Conservation (phyloP, 2,329 filamentous ascomycete species). For the Pseudomassariella vexata region DNA sequence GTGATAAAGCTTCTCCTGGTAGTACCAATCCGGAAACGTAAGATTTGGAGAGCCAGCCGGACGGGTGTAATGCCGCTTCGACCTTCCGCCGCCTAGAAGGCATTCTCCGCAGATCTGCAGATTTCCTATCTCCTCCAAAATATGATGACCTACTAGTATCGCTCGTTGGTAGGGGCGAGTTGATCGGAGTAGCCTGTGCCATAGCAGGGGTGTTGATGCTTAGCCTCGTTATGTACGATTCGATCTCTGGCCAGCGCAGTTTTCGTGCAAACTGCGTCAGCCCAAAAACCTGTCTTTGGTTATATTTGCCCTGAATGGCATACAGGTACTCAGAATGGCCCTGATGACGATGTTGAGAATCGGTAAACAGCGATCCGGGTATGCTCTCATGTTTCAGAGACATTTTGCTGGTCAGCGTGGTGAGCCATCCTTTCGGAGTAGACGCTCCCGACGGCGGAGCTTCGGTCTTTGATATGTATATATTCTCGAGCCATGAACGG, state of each 20-base stretch:
- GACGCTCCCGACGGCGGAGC: constrained; percentile 25
- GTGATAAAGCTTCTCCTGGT: constrained; percentile 56
- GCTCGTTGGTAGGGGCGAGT: constrained; percentile 30
- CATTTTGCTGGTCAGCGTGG: constrained; percentile 50
- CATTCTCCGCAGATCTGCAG: constrained; percentile 21
- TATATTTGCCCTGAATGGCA: constrained; percentile 48
- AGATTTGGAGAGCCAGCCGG: constrained; percentile 63
- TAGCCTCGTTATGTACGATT: constrained; percentile 42
- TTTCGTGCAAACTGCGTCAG: constrained; percentile 59
- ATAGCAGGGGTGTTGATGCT: constrained; percentile 41
- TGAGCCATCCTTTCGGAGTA: constrained; percentile 44
- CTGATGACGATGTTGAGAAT: constrained; percentile 29
- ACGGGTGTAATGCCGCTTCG: constrained; percentile 50
- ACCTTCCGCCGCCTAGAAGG: constrained; percentile 45
- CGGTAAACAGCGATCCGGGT: constrained; percentile 27
- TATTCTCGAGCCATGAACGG: constrained; percentile 63
- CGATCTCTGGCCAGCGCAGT: constrained; percentile 57
- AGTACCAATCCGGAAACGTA: constrained; percentile 61
- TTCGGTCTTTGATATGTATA: constrained; percentile 46
- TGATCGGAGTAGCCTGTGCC: constrained; percentile 34
- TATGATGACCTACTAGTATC: constrained; percentile 37
- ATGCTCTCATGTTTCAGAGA: constrained; percentile 32
- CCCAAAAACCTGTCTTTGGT: constrained; percentile 54
- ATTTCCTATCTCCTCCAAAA: constrained; percentile 29
- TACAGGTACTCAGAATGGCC: constrained; percentile 31